A percentile compares a stretch with the other conserved stretches of the same genome.
Conservation (phyloP, 148 eudicot species). For the Rhododendron ferrugineum region DNA sequence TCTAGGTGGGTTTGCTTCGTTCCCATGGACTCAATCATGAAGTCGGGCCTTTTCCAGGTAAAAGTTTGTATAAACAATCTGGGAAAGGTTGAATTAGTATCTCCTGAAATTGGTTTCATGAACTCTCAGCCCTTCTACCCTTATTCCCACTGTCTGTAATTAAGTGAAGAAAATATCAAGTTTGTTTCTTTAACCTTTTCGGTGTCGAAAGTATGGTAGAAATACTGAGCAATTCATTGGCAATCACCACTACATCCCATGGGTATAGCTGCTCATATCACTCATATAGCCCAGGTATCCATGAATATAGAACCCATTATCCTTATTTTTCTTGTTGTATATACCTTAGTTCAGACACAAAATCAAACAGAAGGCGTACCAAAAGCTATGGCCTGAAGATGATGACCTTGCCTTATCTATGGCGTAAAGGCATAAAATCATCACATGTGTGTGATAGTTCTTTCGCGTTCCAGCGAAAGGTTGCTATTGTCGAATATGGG, state of each 20-base stretch:
- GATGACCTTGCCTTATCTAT: not conserved
- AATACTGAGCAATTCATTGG: conserved; percentile 7
- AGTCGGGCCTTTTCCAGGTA: conserved; percentile 1
- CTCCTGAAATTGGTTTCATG: not conserved
- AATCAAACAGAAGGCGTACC: conserved; percentile 14
- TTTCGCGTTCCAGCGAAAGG: not conserved
- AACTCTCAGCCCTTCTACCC: not conserved
- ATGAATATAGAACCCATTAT: not conserved
- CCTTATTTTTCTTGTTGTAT: not conserved
- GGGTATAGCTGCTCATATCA: conserved; percentile 14
- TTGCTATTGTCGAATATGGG: conserved; percentile 1
- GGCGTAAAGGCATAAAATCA: not conserved
- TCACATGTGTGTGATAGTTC: not conserved
- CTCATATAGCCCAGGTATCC: not conserved
- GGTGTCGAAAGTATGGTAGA: conserved; percentile 10
- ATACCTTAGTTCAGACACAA: conserved; percentile 14
- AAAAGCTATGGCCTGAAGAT: not conserved
- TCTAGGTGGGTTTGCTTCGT: not conserved
- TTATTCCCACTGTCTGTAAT: not conserved
- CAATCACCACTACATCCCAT: conserved; percentile 6
- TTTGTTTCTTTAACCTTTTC: not conserved
- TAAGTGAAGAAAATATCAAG: not conserved
- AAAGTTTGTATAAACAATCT: not conserved
- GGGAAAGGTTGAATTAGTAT: not conserved
- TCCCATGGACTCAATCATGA: not conserved